Evolutionary conservation across 2,329 filamentous ascomycete genomes (phyloP).

Genomic region (Microdochium bolleyi): DNA sequence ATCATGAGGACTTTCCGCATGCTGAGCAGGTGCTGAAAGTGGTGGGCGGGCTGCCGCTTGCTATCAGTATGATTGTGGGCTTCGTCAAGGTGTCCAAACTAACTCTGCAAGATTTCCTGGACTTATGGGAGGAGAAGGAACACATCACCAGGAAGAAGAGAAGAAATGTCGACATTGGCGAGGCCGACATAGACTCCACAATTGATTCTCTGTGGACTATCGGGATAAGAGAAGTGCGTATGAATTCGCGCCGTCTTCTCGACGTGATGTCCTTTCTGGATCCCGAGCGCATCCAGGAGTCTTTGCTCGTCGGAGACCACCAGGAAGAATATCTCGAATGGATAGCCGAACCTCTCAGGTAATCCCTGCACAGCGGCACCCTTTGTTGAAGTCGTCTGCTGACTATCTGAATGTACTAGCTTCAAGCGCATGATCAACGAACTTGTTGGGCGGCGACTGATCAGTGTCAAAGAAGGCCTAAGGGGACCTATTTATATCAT

Average conservation of each 20-base stretch:
- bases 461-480: slow-evolving; percentile 5
- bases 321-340: slow-evolving; percentile 8
- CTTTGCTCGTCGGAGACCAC: slow-evolving; percentile 10
- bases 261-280: slow-evolving; percentile 12
- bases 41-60: slow-evolving; percentile 10
- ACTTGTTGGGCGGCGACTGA: slow-evolving; percentile 7
- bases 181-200: neutral
- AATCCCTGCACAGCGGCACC: neutral
- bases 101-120: slow-evolving; percentile 10
- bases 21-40: slow-evolving; percentile 7
- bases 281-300: slow-evolving; percentile 9
- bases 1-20: slow-evolving; percentile 8
- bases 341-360: slow-evolving; percentile 6
- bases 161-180: neutral
- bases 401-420: neutral
- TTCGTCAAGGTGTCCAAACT: slow-evolving; percentile 10
- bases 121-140: slow-evolving; percentile 12
- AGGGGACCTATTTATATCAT: slow-evolving; percentile 7
- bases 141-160: slow-evolving; percentile 1
- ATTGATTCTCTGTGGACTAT: slow-evolving; percentile 12
- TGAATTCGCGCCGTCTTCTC: slow-evolving; percentile 8
- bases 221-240: slow-evolving; percentile 9
- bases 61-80: slow-evolving; percentile 11
- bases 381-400: neutral
- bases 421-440: slow-evolving; percentile 11